Base-by-base conservation (phyloP, 129 eudicot genomes). In the Flaveria linearis region DNA sequence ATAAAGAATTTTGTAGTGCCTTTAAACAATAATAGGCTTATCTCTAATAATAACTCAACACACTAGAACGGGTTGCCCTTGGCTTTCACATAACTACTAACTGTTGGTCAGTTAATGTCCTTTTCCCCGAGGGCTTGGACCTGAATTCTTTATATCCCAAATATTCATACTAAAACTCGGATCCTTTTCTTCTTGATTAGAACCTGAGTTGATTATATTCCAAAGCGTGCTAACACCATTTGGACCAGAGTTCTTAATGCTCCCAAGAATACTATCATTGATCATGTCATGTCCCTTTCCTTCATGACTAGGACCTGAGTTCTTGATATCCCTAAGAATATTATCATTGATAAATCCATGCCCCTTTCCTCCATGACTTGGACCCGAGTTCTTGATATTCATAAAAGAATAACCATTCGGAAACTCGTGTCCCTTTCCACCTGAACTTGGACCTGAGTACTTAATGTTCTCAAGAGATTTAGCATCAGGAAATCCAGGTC, bases 71-170 rank as follows among this genome's bases (percentile, higher is more conserved):
- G 9, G 26, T 55, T 55, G 28, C 25, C 18, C 62, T 55, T 55
- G 62, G 9, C 62, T 17, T 55, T 28, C 3, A 55, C 8, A 55
- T 55, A n/a, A 55, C 12, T 17, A 55, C 8, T n/a, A 55, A n/a
- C 4, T 2, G 61, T 55, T 55, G 61, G 41, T 26, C 4, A 26
- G 4, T 26, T 61, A 13, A 28, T 78, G 82, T 57, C 82, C 77
- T 26, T 49, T 71, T 71, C 82, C 66, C 4, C 77, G 13, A 0
- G 45, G 15, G 51, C 82, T 71, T 46, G 82, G 77, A 46, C 77
- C 77, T 2, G 76, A 46, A 60, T 26, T 52, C 17, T 77, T 75
- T 4, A 61, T 26, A 7, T 75, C 43, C 45, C 51, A 55, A 0
- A 67, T 20, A n/a, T 18, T 39, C 8, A 3, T 39, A 23, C 41